Conservation (phyloP, 176 grass and related monocot genomes). For the Avena eriantha region DNA sequence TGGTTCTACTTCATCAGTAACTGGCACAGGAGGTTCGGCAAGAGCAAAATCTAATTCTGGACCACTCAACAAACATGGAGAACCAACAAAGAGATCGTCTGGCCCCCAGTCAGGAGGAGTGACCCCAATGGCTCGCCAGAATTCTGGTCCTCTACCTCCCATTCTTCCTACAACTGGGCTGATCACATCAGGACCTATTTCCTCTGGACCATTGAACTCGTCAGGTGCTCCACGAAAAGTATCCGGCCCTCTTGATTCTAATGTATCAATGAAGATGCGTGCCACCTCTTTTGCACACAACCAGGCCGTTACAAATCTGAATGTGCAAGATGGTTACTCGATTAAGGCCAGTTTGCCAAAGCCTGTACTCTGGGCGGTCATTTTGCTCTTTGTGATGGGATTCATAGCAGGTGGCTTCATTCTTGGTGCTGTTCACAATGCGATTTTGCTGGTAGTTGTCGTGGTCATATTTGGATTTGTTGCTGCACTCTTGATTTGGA, state of each 20-base stretch:
- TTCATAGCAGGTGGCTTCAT: slow-evolving; percentile 70
- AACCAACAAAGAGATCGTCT: slow-evolving; percentile 69
- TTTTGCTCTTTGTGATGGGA: slow-evolving; percentile 72
- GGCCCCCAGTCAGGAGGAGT: slow-evolving; percentile 86
- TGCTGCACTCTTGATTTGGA: slow-evolving; percentile 66
- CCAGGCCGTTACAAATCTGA: slow-evolving; percentile 73
- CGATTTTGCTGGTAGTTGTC: slow-evolving; percentile 58
- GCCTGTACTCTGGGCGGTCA: slow-evolving; percentile 57
- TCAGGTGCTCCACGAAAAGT: slow-evolving; percentile 66
- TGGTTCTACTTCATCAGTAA: slow-evolving; percentile 61
- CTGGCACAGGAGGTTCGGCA: slow-evolving; percentile 60
- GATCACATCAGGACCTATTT: slow-evolving; percentile 88
- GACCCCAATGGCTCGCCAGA: slow-evolving; percentile 73
- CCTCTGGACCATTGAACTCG: slow-evolving; percentile 68
- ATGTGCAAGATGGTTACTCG: slow-evolving; percentile 55
- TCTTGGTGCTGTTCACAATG: slow-evolving; percentile 73
- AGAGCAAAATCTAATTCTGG: slow-evolving; percentile 95
- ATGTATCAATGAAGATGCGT: slow-evolving; percentile 62
- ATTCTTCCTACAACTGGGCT: slow-evolving; percentile 82
- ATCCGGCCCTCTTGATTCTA: slow-evolving; percentile 63
- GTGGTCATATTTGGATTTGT: slow-evolving; percentile 61
- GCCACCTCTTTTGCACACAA: slow-evolving; percentile 68
- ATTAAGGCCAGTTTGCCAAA: slow-evolving; percentile 64
- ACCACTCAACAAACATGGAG: slow-evolving; percentile 87
- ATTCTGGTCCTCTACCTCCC: slow-evolving; percentile 68